phyloP scores from a whole-genome alignment of 1,284 basidiomycete genomes.

The Boletus holoroseus region DNA sequence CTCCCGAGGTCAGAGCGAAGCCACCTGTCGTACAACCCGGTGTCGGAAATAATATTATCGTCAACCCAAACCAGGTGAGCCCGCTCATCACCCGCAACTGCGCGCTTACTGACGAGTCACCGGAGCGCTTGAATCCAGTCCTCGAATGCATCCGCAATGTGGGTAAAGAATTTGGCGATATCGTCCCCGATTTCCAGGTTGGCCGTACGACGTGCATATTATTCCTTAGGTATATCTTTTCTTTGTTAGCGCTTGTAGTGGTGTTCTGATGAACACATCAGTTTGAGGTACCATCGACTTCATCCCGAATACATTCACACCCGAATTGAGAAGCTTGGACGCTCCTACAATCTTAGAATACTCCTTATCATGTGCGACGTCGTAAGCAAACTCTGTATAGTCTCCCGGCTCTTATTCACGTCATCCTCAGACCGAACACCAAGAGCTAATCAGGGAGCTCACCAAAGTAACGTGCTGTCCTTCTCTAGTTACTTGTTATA shows the following conservation, averaged over 20 bases:
- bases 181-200: constrained; percentile 92
- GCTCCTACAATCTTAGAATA: constrained; percentile 78
- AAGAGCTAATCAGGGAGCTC: constrained; percentile 85
- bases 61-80: constrained; percentile 41
- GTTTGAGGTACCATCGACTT: constrained; percentile 90
- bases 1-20: constrained; percentile 22
- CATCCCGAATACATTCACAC: constrained; percentile 97
- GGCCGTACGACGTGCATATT: constrained; percentile 91
- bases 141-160: constrained; percentile 82
- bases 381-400: constrained; percentile 44
- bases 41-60: constrained; percentile 69
- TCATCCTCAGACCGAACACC: constrained; percentile 71
- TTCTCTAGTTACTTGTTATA: constrained; percentile 2
- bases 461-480: constrained; percentile 59
- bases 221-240: constrained; percentile 67
- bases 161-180: constrained; percentile 92
- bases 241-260: background rate
- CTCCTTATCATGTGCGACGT: constrained; percentile 92
- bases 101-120: background rate
- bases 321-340: constrained; percentile 82
- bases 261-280: constrained; percentile 33
- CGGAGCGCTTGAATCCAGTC: constrained; percentile 82
- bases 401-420: constrained; percentile 1
- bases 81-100: background rate
- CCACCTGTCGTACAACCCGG: constrained; percentile 68